These are phyloP conservation scores for Eucalyptus camaldulensis DNA, from an alignment of 345 rosid genomes.

Conservation along the genomic window DNA sequence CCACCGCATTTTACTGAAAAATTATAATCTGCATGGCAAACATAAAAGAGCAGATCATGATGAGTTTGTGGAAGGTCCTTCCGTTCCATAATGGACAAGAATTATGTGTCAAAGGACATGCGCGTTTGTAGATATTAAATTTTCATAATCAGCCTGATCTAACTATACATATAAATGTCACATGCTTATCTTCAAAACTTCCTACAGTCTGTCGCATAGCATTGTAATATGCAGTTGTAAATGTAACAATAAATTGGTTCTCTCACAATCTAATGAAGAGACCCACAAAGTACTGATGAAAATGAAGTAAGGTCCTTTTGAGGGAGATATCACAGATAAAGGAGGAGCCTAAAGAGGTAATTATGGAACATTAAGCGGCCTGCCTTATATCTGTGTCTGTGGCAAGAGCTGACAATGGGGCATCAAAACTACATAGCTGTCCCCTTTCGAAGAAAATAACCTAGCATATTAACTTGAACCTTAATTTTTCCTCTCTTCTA, in stretches of 20 bases:
- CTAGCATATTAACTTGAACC: background rate
- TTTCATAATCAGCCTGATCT: background rate
- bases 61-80: background rate
- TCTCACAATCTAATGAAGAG: background rate
- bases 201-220: background rate
- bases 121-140: background rate
- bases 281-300: background rate
- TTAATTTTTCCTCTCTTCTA: background rate
- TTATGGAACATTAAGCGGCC: background rate
- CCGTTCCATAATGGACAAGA: background rate
- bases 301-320: background rate
- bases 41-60: background rate
- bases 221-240: background rate
- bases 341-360: background rate
- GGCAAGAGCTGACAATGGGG: background rate
- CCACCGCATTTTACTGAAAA: constrained; percentile 65
- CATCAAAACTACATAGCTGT: background rate
- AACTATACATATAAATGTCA: background rate
- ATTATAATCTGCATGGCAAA: constrained; percentile 20
- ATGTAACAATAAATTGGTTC: background rate
- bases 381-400: background rate
- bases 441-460: background rate
- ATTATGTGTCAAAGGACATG: background rate
- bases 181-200: background rate
- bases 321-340: background rate